phyloP scores from a whole-genome alignment of 495 filamentous ascomycete species.

The Stereocaulon alpinum region DNA sequence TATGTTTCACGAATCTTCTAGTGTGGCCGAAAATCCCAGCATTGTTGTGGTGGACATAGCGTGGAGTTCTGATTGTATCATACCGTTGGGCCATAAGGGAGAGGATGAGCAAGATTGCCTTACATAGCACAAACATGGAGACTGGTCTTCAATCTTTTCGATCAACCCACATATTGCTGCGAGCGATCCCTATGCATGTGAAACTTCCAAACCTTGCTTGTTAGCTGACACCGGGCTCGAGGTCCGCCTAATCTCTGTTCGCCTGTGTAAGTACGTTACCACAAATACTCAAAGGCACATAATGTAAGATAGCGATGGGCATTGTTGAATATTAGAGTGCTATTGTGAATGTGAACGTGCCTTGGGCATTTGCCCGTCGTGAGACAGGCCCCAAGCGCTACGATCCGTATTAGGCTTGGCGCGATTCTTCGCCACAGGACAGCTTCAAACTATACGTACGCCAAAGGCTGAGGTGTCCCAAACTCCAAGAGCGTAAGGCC shows the following conservation, averaged over 20 bases:
- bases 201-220: neutral
- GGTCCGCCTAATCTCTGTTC: neutral
- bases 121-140: conserved; percentile 11
- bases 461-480: conserved; percentile 11
- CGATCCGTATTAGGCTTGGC: neutral
- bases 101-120: conserved; percentile 4
- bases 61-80: conserved; percentile 4
- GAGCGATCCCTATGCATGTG: neutral
- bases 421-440: conserved; percentile 4
- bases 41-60: conserved; percentile 12
- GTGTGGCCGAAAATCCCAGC: neutral
- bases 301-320: no score
- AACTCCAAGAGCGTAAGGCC: conserved; percentile 6
- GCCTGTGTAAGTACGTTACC: no score
- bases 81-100: neutral
- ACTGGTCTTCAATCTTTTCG: conserved; percentile 11
- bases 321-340: neutral
- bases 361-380: neutral
- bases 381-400: neutral
- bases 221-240: neutral
- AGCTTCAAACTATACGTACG: neutral
- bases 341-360: neutral
- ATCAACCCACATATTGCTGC: no score
- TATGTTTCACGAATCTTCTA: conserved; percentile 14
- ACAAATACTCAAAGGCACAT: no score